Evolutionary conservation across 768 basidiomycete genomes (phyloP).

Genomic region (Suillus cothurnatus): DNA sequence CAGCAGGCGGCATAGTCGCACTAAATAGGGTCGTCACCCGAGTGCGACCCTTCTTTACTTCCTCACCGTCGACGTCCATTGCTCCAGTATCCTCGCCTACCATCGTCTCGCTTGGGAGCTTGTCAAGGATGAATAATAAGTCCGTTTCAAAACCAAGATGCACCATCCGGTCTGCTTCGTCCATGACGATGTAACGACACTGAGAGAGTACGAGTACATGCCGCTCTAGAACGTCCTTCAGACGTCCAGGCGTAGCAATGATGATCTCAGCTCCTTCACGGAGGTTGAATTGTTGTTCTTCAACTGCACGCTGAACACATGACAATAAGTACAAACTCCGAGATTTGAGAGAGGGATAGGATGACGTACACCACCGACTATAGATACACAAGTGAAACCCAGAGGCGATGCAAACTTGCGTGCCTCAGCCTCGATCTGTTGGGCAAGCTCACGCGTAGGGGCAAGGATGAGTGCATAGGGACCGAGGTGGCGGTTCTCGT

Average conservation of each 20-base stretch:
- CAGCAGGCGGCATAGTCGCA: slow-evolving; percentile 98
- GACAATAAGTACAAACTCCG: slow-evolving; percentile 17
- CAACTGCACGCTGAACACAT: slow-evolving; percentile 72
- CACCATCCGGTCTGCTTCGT: slow-evolving; percentile 99
- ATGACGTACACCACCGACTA: slow-evolving; percentile 85
- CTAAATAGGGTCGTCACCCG: slow-evolving; percentile 97
- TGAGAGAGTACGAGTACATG: slow-evolving; percentile 95
- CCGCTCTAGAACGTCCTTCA: slow-evolving; percentile 96
- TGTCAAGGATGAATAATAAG: slow-evolving; percentile 91
- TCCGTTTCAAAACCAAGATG: slow-evolving; percentile 96
- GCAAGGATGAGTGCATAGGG: slow-evolving; percentile 93
- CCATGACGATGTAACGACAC: slow-evolving; percentile 99
- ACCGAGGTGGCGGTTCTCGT: slow-evolving; percentile 92
- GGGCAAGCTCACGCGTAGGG: slow-evolving; percentile 97
- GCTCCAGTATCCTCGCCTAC: slow-evolving; percentile 75
- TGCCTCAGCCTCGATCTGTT: slow-evolving; percentile 94
- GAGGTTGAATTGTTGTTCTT: slow-evolving; percentile 97
- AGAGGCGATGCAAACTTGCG: slow-evolving; percentile 89
- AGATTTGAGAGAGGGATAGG: slow-evolving; percentile 9
- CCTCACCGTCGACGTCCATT: slow-evolving; percentile 78
- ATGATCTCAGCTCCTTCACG: slow-evolving; percentile 99
- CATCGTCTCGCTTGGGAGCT: slow-evolving; percentile 85
- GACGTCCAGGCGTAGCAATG: slow-evolving; percentile 97
- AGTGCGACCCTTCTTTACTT: slow-evolving; percentile 66
- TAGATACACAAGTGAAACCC: slow-evolving; percentile 94